Conservation (phyloP, 2,329 filamentous ascomycete genomes). For the Xylariaceae sp. region DNA sequence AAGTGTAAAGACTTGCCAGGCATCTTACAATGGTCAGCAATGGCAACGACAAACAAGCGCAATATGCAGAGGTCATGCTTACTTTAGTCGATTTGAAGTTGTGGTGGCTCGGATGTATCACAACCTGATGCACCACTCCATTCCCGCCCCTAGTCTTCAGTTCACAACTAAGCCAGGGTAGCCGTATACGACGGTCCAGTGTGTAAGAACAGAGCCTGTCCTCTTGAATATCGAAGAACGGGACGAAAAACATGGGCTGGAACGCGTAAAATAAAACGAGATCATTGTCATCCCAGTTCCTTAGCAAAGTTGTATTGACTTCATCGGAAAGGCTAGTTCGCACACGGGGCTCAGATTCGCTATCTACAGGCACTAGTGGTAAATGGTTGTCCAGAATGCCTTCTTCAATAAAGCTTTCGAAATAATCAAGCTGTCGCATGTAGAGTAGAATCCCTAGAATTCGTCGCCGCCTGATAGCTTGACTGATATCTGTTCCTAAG, state of each 20-base stretch:
- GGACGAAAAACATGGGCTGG: neutral
- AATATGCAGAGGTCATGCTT: neutral
- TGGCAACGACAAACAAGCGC: no score
- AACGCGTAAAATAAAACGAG: neutral
- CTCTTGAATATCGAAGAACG: neutral
- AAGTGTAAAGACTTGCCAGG: neutral
- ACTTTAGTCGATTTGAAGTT: neutral
- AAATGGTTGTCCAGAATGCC: slow-evolving; percentile 2
- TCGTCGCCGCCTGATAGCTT: neutral
- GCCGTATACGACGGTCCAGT: neutral
- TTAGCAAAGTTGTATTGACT: neutral
- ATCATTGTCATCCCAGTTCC: neutral
- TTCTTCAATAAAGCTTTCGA: neutral
- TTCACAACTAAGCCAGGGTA: neutral
- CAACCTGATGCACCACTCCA: neutral
- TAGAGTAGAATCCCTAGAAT: slow-evolving; percentile 7
- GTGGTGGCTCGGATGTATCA: slow-evolving; percentile 3
- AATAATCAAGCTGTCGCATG: neutral
- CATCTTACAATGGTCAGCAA: no score
- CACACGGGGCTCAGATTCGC: neutral
- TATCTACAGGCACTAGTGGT: neutral
- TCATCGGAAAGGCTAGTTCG: neutral
- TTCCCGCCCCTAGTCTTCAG: neutral
- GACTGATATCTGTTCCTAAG: neutral
- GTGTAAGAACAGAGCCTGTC: neutral